phyloP scores from a whole-genome alignment of 164 flowering plant species.

The Dillenia turbinata region DNA sequence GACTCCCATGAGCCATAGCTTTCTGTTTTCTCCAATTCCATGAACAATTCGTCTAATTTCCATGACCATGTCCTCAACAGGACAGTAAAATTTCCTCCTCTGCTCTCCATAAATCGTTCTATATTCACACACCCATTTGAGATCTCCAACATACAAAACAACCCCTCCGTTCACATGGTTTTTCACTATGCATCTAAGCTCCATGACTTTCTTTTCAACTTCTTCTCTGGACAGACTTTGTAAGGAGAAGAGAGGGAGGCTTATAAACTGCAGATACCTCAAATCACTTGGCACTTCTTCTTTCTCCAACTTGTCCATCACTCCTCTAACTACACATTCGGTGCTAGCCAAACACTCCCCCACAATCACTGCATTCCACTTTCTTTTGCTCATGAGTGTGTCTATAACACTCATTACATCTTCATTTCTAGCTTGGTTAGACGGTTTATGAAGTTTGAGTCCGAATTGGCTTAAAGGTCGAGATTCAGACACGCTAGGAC shows the following conservation, averaged over 20 bases:
- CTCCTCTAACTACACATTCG: conserved; percentile 57
- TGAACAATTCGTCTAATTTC: conserved; percentile 67
- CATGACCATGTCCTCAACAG: conserved; percentile 69
- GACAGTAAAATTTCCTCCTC: conserved; percentile 30
- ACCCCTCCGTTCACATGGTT: conserved; percentile 41
- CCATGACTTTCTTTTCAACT: conserved; percentile 59
- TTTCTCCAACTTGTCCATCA: conserved; percentile 56
- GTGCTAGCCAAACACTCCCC: conserved; percentile 52
- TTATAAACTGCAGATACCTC: conserved; percentile 48
- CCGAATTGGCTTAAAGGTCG: conserved; percentile 3
- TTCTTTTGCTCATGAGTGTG: conserved; percentile 43
- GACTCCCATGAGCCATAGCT: conserved; percentile 72
- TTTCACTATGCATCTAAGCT: conserved; percentile 48
- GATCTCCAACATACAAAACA: conserved; percentile 81
- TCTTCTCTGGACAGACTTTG: conserved; percentile 46
- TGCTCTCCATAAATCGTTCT: conserved; percentile 29
- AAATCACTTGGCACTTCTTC: conserved; percentile 55
- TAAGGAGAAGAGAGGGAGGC: conserved; percentile 46
- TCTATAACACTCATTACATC: conserved; percentile 58
- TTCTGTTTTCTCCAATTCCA: conserved; percentile 44
- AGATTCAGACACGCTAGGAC: neutral
- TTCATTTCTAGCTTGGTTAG: conserved; percentile 33
- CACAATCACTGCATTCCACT: conserved; percentile 52
- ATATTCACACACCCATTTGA: conserved; percentile 66
- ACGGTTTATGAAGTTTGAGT: conserved; percentile 15